phyloP scores from a whole-genome alignment of 192 early-diverging fungal genomes.

The Backusella mclennaniae region DNA sequence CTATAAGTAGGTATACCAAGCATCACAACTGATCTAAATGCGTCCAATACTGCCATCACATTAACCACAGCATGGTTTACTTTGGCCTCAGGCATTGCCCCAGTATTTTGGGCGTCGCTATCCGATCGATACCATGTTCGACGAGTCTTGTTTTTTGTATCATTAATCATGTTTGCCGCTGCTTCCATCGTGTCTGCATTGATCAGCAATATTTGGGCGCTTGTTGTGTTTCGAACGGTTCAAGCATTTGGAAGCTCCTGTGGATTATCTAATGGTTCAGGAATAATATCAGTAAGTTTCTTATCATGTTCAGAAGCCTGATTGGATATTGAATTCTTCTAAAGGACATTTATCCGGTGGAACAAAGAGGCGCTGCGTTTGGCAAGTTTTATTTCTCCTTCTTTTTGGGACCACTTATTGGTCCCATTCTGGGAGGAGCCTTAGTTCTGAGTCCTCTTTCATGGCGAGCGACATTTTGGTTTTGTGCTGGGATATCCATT shows the following conservation, averaged over 20 bases:
- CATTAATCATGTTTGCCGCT: conserved; percentile 36
- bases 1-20: conserved; percentile 4
- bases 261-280: conserved; percentile 41
- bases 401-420: conserved; percentile 24
- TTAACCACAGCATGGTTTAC: conserved; percentile 43
- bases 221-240: conserved; percentile 42
- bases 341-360: conserved; percentile 22
- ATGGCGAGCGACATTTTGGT: conserved; percentile 48
- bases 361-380: conserved; percentile 28
- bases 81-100: conserved; percentile 45
- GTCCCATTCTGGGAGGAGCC: no score
- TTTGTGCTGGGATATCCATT: conserved; percentile 29
- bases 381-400: conserved; percentile 27
- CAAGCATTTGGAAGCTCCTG: conserved; percentile 45
- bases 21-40: conserved; percentile 38
- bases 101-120: conserved; percentile 41
- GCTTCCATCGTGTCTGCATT: conserved; percentile 44
- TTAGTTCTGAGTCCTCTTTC: conserved; percentile 32
- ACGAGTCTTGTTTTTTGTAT: conserved; percentile 33
- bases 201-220: conserved; percentile 29
- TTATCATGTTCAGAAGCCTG: no score
- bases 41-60: conserved; percentile 37
- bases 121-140: conserved; percentile 44
- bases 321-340: no score
- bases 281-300: conserved; percentile 30